Base-by-base conservation (phyloP, 352 stramenopile species). In the Paralagenidium karlingii region DNA sequence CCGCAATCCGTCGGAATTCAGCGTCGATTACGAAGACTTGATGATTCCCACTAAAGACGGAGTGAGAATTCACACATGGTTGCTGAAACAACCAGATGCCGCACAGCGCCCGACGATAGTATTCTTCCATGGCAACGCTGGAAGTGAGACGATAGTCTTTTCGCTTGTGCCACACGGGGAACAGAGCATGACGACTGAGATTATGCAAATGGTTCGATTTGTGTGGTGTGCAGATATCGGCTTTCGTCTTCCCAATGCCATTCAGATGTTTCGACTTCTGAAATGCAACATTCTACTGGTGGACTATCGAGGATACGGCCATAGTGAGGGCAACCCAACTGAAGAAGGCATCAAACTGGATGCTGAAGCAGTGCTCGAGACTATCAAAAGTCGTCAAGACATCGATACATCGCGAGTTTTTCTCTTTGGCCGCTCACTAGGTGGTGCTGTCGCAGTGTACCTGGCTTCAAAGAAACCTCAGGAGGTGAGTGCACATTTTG, bases 111-210 rank as follows among this genome's bases (percentile, higher is more conserved):
- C 85, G 21, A 98, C 91, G 8, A 59, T 98, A 38, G 69, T 98
- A 24, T 98, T 97, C 43, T 96, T 97, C 57, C 91, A 98, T 36
- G 91, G 86, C 47, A 97, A 97, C 54, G 88, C 91, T 15, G 87
- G 86, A 56, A 89, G 77, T 91, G 51, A 27, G 46, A 40, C 22
- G 12, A 21, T 30, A 11, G 9, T 18, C 43, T 62, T 63, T 9
- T 4, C 25, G 2, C 18, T 22, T 44, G 22, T 44, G 2, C 21
- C 7, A 12, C 42, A 20, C 3, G 10, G 36, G 19, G 13, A 19
- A 9, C 26, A 11, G 12, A 28, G 6, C 13, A 15, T 13, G 5
- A 31, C 39, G 40, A 9, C n/a, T 16, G 24, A 27, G 10, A 33
- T 20, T 11, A 32, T 18, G 5, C 20, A 42, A 34, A 15, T 18